Conservation (phyloP, 768 basidiomycete species). For the Termitomyces sp. region DNA sequence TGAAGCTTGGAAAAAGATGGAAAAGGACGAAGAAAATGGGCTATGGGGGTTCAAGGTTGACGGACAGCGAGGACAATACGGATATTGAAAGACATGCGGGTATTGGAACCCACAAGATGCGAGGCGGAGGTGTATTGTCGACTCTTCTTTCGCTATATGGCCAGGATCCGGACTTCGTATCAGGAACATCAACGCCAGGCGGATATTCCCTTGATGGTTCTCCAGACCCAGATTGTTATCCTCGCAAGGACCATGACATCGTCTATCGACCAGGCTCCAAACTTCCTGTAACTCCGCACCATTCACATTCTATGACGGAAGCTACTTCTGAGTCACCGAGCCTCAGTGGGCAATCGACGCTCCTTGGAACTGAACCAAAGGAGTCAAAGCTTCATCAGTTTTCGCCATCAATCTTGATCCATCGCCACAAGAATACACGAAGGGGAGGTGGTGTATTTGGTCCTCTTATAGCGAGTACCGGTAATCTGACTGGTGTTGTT, state of each 20-base stretch:
- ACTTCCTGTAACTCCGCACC: not conserved
- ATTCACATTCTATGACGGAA: not conserved
- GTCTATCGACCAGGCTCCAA: not conserved
- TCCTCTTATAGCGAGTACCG: constrained; percentile 66
- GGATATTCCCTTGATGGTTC: not conserved
- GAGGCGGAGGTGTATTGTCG: constrained; percentile 55
- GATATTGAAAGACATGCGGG: constrained; percentile 20
- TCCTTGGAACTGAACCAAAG: not conserved
- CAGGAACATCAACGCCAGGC: constrained; percentile 17
- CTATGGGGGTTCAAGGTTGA: constrained; percentile 10
- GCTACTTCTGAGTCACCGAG: not conserved
- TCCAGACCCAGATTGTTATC: not conserved
- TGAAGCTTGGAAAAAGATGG: constrained; percentile 2
- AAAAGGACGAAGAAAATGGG: constrained; percentile 11
- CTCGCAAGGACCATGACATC: not conserved
- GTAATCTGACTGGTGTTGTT: constrained; percentile 56
- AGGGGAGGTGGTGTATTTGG: constrained; percentile 63
- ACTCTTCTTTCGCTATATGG: constrained; percentile 63
- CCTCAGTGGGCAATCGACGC: constrained; percentile 2
- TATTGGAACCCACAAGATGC: constrained; percentile 7
- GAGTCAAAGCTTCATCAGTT: not conserved
- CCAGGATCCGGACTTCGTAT: constrained; percentile 20
- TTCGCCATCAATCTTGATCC: constrained; percentile 2
- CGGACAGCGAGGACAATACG: constrained; percentile 5
- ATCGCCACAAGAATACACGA: constrained; percentile 20